Percentiles rank a stretch among this genome's conserved stretches.
Conservation (phyloP, 495 filamentous ascomycete genomes). For the Astrothelium subdiscretum region DNA sequence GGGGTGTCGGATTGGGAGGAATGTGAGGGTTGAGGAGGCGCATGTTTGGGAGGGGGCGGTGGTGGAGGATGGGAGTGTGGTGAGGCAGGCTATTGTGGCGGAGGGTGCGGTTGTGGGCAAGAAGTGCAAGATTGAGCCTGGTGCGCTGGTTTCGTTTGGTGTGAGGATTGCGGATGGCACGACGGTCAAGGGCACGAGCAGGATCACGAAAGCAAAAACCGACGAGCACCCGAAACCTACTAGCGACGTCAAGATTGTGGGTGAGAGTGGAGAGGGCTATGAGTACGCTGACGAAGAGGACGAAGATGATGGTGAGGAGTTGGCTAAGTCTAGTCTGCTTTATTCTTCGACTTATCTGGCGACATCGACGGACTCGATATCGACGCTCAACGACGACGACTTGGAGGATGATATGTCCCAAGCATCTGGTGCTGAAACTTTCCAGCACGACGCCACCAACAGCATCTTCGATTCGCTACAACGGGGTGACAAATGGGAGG, state of each 20-base stretch:
- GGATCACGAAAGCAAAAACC: slow-evolving; percentile 43
- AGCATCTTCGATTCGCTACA: slow-evolving; percentile 75
- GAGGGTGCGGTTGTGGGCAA: slow-evolving; percentile 58
- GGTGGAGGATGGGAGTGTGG: slow-evolving; percentile 59
- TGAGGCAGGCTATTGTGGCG: slow-evolving; percentile 67
- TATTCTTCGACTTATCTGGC: slow-evolving; percentile 36
- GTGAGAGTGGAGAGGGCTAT: slow-evolving; percentile 44
- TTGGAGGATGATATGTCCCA: slow-evolving; percentile 39
- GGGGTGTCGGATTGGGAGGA: slow-evolving; percentile 71
- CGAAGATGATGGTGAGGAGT: slow-evolving; percentile 39
- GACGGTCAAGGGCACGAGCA: slow-evolving; percentile 37
- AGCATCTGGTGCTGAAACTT: slow-evolving; percentile 48
- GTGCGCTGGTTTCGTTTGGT: slow-evolving; percentile 68
- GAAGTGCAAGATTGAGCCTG: slow-evolving; percentile 52
- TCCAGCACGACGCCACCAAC: slow-evolving; percentile 77
- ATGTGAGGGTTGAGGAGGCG: slow-evolving; percentile 65
- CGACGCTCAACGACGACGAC: slow-evolving; percentile 47
- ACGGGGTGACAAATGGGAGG: slow-evolving; percentile 63
- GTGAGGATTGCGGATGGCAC: slow-evolving; percentile 57
- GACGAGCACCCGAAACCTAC: slow-evolving; percentile 30
- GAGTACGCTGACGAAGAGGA: slow-evolving; percentile 37
- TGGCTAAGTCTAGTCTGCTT: not conserved
- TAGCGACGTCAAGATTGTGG: slow-evolving; percentile 45
- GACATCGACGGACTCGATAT: slow-evolving; percentile 68
- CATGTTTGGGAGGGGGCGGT: slow-evolving; percentile 83